Evolutionary conservation across 306 rosid species (phyloP).

Genomic region (Castanopsis chinensis): DNA sequence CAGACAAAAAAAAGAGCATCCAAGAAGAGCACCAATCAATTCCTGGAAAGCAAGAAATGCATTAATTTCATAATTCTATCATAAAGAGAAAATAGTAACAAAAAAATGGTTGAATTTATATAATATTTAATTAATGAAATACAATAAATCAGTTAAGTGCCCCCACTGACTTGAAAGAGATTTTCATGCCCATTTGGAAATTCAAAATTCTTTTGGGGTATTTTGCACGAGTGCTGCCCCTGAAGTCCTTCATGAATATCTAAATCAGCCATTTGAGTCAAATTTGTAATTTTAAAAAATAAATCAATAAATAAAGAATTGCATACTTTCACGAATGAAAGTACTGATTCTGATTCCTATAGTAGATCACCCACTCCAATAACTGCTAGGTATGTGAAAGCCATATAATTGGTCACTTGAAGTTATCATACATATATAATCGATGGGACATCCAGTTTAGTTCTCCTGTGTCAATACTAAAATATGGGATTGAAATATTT

Average conservation of each 20-base stretch:
- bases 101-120: neutral
- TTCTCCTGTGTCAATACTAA: too few relatives aligned
- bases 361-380: too few relatives aligned
- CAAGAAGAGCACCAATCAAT: conserved; percentile 81
- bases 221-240: neutral
- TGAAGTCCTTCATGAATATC: neutral
- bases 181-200: neutral
- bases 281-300: neutral
- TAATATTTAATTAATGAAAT: neutral
- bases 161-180: neutral
- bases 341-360: neutral
- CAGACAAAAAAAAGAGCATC: conserved; percentile 80
- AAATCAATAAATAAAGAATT: neutral
- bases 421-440: too few relatives aligned
- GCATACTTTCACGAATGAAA: neutral
- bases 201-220: neutral
- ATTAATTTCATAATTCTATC: neutral
- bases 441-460: too few relatives aligned
- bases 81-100: neutral
- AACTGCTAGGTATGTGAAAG: too few relatives aligned
- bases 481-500: too few relatives aligned
- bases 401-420: too few relatives aligned
- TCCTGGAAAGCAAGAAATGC: conserved; percentile 56
- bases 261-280: neutral
- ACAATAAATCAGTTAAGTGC: neutral